phyloP scores from a whole-genome alignment of 2,329 filamentous ascomycete genomes.

The Plectosphaerella plurivora region DNA sequence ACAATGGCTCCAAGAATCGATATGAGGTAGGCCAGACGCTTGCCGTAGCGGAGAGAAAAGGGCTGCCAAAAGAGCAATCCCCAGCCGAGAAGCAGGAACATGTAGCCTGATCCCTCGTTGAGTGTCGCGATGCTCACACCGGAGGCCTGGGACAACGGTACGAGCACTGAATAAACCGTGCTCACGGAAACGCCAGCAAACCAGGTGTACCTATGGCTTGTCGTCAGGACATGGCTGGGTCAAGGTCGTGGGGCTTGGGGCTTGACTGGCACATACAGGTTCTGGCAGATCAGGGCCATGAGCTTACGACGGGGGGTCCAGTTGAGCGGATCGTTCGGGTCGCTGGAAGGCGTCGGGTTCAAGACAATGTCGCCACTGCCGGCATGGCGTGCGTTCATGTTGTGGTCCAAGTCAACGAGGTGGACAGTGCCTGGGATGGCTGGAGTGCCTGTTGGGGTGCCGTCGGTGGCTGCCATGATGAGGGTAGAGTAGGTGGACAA shows the following conservation, averaged over 20 bases:
- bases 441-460: background rate
- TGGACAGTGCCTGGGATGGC: background rate
- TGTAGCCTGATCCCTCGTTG: constrained; percentile 35
- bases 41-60: constrained; percentile 42
- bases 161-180: constrained; percentile 32
- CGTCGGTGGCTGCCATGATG: background rate
- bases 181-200: constrained; percentile 34
- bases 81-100: constrained; percentile 45
- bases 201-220: constrained; percentile 25
- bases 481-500: too few species aligned
- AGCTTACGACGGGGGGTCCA: constrained; percentile 17
- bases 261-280: background rate
- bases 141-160: constrained; percentile 26
- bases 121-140: constrained; percentile 26
- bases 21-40: constrained; percentile 42
- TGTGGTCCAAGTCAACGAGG: background rate
- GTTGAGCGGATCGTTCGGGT: constrained; percentile 21
- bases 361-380: constrained; percentile 14
- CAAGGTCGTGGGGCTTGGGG: constrained; percentile 14
- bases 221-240: background rate
- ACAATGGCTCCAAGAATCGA: constrained; percentile 34
- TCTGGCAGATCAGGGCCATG: constrained; percentile 3
- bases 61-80: constrained; percentile 48
- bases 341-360: constrained; percentile 16
- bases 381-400: background rate